Evolutionary conservation across 495 filamentous ascomycete genomes (phyloP).

Genomic region (Schizothecium vesticola): DNA sequence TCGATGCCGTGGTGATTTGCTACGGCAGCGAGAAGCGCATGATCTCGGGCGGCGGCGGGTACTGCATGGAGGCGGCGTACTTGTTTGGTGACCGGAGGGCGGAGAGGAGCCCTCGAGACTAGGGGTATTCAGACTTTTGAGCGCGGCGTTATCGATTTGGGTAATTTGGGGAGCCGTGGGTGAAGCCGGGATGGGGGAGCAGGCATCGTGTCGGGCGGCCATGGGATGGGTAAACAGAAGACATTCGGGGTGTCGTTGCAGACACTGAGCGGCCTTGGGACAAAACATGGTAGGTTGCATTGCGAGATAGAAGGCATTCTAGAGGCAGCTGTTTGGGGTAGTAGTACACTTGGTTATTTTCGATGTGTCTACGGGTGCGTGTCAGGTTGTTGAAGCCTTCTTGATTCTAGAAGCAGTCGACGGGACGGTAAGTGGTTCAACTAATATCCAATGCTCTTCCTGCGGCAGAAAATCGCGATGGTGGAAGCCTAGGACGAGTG

Average conservation of each 20-base stretch:
- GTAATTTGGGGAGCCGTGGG: not conserved
- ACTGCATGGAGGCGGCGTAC: slow-evolving; percentile 80
- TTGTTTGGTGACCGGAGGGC: slow-evolving; percentile 62
- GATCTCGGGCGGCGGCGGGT: slow-evolving; percentile 61
- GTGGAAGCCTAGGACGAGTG: not conserved
- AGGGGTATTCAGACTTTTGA: slow-evolving; percentile 13
- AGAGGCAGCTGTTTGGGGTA: slow-evolving; percentile 1
- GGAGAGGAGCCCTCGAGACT: slow-evolving; percentile 1
- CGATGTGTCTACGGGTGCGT: not conserved
- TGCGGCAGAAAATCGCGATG: not conserved
- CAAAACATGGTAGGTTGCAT: slow-evolving; percentile 5
- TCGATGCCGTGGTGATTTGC: slow-evolving; percentile 89
- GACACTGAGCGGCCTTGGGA: not conserved
- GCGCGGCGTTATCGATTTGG: slow-evolving; percentile 9
- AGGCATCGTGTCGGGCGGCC: not conserved
- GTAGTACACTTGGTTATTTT: not conserved
- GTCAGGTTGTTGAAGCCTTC: not conserved
- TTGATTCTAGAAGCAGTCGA: too few relatives aligned
- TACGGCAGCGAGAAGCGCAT: slow-evolving; percentile 83
- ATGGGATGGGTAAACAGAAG: not conserved
- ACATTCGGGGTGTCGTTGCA: not conserved
- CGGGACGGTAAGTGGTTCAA: too few relatives aligned
- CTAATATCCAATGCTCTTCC: too few relatives aligned
- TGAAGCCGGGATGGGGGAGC: not conserved
- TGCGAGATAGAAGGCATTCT: slow-evolving; percentile 1